Evolutionary conservation across 768 basidiomycete genomes (phyloP).

Genomic region (Nidularia pulvinata): DNA sequence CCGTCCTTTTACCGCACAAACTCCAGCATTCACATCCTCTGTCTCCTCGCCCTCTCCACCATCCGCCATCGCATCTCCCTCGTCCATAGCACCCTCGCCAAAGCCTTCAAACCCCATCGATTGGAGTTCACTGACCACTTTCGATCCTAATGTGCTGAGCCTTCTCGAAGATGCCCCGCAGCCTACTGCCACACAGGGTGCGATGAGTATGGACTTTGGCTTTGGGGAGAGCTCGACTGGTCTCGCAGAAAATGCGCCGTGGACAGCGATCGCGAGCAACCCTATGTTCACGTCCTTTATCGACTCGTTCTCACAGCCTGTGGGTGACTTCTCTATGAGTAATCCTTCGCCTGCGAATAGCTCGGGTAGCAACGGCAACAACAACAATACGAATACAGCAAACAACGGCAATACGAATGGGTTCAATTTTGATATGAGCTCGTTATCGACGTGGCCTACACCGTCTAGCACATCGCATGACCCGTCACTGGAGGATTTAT

Average conservation of each 20-base stretch:
- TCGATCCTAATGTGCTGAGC: conserved; percentile 69
- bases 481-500: conserved; percentile 44
- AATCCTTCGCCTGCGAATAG: conserved; percentile 1
- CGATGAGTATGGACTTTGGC: conserved; percentile 62
- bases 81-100: conserved; percentile 27
- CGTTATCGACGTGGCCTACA: conserved; percentile 42
- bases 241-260: conserved; percentile 47
- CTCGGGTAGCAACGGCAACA: neutral
- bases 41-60: conserved; percentile 19
- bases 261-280: conserved; percentile 82
- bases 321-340: too few species aligned
- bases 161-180: conserved; percentile 61
- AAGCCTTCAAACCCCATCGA: conserved; percentile 49
- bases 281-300: conserved; percentile 87
- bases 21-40: conserved; percentile 22
- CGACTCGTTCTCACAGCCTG: conserved; percentile 34
- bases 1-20: conserved; percentile 14
- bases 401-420: conserved; percentile 12
- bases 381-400: conserved; percentile 4
- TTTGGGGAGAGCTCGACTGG: conserved; percentile 47
- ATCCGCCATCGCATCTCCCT: conserved; percentile 14
- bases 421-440: conserved; percentile 47
- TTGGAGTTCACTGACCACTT: conserved; percentile 67
- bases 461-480: conserved; percentile 29
- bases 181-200: conserved; percentile 51